Percentiles rank a stretch among this genome's conserved stretches.
Conservation (phyloP, 192 early-diverging fungal genomes). For the Chytriomyces confervae region DNA sequence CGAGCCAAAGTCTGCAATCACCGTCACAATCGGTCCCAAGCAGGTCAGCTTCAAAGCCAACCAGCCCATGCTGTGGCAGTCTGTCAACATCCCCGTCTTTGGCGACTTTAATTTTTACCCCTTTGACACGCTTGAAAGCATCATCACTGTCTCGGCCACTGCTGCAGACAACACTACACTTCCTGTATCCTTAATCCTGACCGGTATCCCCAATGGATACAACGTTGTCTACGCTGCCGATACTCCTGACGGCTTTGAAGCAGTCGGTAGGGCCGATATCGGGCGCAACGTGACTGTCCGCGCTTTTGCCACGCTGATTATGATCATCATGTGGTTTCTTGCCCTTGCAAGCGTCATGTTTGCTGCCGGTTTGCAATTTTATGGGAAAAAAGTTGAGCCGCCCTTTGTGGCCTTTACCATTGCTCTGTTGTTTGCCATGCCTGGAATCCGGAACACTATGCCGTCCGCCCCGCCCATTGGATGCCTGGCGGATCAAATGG, state of each 20-base stretch:
- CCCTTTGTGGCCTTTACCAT: background rate
- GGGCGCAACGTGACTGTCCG: background rate
- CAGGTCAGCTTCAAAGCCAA: background rate
- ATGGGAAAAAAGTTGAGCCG: background rate
- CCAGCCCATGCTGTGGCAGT: background rate
- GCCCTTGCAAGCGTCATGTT: background rate
- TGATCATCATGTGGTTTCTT: slow-evolving; percentile 10
- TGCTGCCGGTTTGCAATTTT: background rate
- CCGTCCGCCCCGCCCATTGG: slow-evolving; percentile 12
- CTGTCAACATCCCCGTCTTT: background rate
- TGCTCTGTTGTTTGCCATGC: slow-evolving; percentile 25
- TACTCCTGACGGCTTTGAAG: background rate
- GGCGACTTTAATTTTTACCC: slow-evolving; percentile 17
- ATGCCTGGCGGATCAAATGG: slow-evolving; percentile 4
- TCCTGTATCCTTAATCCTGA: background rate
- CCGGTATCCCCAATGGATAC: background rate
- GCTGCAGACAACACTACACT: background rate
- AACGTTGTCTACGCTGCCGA: background rate
- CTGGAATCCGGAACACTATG: slow-evolving; percentile 8
- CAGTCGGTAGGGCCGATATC: background rate
- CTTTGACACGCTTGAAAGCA: background rate
- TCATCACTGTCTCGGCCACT: background rate
- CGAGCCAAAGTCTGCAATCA: background rate
- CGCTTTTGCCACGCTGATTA: background rate
- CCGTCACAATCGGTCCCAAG: background rate